Percentiles rank a stretch among this genome's conserved stretches.
These are phyloP conservation scores for Prinsepia uniflora DNA, from an alignment of 306 rosid genomes.

Conservation along the genomic window DNA sequence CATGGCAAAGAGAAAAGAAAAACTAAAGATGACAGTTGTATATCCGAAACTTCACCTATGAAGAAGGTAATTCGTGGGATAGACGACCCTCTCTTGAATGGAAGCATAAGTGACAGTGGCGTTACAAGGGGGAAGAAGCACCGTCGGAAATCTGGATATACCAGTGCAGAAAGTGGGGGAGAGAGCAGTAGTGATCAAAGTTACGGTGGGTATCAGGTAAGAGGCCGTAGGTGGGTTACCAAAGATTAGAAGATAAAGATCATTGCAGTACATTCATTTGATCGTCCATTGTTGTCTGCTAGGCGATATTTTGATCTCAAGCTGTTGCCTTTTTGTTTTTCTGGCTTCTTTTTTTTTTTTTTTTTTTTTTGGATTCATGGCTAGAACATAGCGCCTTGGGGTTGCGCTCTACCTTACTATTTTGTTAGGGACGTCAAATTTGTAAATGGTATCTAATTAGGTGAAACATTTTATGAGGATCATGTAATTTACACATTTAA, in stretches of 20 bases:
- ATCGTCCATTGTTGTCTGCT: neutral
- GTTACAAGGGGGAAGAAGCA: slow-evolving; percentile 71
- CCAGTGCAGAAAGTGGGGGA: slow-evolving; percentile 93
- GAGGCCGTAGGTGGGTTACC: slow-evolving; percentile 90
- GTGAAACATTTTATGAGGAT: neutral
- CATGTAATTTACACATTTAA: slow-evolving; percentile 7
- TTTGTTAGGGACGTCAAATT: neutral
- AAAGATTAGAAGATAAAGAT: slow-evolving; percentile 53
- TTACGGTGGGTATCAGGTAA: slow-evolving; percentile 65
- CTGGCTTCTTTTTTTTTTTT: neutral
- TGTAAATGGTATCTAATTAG: slow-evolving; percentile 10
- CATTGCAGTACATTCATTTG: neutral
- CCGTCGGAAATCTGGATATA: slow-evolving; percentile 63
- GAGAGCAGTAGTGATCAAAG: slow-evolving; percentile 90
- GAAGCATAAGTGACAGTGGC: slow-evolving; percentile 81
- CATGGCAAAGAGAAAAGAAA: slow-evolving; percentile 77
- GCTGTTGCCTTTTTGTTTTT: neutral
- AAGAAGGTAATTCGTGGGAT: slow-evolving; percentile 86
- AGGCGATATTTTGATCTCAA: slow-evolving; percentile 1
- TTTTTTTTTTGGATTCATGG: neutral
- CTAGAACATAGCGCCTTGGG: neutral
- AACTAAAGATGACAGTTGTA: slow-evolving; percentile 79
- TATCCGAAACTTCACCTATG: slow-evolving; percentile 46
- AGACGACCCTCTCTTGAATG: slow-evolving; percentile 85
- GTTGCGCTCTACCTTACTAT: neutral